Evolutionary conservation across 768 basidiomycete genomes (phyloP).

Genomic region (Boletus speciosus): DNA sequence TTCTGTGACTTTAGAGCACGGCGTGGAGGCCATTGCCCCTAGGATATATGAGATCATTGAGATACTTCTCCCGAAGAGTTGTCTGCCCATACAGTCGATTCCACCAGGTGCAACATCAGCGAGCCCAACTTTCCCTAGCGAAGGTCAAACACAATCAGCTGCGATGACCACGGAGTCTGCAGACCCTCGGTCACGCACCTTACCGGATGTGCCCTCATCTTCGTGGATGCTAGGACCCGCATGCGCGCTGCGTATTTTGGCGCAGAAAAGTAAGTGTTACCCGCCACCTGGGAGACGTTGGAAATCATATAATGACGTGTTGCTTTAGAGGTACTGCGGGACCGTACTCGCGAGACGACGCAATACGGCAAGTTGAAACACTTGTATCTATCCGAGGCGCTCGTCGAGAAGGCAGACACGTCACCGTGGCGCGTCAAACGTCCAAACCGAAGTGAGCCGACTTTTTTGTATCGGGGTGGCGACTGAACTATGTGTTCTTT

Average conservation of each 20-base stretch:
- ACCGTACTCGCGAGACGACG: background rate
- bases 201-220: background rate
- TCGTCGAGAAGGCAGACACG: slow-evolving; percentile 14
- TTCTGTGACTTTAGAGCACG: slow-evolving; percentile 10
- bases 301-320: background rate
- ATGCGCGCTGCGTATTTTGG: slow-evolving; percentile 20
- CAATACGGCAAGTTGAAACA: slow-evolving; percentile 18
- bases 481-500: background rate
- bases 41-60: slow-evolving; percentile 10
- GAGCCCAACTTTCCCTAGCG: background rate
- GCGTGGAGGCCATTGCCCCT: slow-evolving; percentile 5
- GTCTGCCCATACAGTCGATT: background rate
- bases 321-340: slow-evolving; percentile 10
- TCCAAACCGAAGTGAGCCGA: slow-evolving; percentile 14
- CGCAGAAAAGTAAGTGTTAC: slow-evolving; percentile 10
- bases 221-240: slow-evolving; percentile 26
- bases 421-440: slow-evolving; percentile 12
- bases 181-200: background rate
- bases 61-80: slow-evolving; percentile 17
- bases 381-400: slow-evolving; percentile 11
- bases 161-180: background rate
- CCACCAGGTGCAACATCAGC: background rate
- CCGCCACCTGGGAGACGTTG: too few relatives aligned
- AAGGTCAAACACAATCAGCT: background rate
- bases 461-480: background rate